Percentiles rank a stretch among this genome's conserved stretches.
Conservation (phyloP, 2,329 filamentous ascomycete genomes). For the Fusarium compactum region DNA sequence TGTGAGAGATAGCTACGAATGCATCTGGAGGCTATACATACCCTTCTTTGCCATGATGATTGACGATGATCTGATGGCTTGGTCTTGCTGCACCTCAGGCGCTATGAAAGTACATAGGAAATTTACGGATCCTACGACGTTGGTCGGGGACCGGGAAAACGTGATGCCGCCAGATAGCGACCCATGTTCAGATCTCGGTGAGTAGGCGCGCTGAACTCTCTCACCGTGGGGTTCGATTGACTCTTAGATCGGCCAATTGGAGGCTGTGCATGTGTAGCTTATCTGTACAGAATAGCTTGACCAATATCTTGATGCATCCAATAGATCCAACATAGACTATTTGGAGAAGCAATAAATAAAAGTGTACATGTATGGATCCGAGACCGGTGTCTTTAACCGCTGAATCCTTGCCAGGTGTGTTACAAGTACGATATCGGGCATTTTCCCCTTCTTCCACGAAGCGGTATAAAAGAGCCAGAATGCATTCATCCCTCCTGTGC, state of each 20-base stretch:
- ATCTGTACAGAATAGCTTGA: constrained; percentile 13
- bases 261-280: constrained; percentile 6
- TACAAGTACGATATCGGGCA: constrained; percentile 21
- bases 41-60: constrained; percentile 48
- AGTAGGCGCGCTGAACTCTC: not conserved
- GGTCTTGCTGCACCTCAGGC: constrained; percentile 20
- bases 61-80: constrained; percentile 31
- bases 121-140: constrained; percentile 40
- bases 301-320: constrained; percentile 6
- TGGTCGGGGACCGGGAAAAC: constrained; percentile 37
- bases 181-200: constrained; percentile 3
- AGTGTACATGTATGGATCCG: constrained; percentile 11
- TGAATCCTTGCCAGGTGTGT: constrained; percentile 18
- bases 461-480: constrained; percentile 23
- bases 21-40: constrained; percentile 9
- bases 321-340: not conserved
- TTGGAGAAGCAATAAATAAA: not conserved
- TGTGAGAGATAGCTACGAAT: not conserved
- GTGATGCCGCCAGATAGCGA: constrained; percentile 24
- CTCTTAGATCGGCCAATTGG: constrained; percentile 35
- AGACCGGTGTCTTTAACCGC: constrained; percentile 20
- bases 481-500: not conserved
- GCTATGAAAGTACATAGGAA: constrained; percentile 38
- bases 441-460: not conserved
- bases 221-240: constrained; percentile 12